These are phyloP conservation scores for Aspergillus aculeatinus DNA, from an alignment of 2,329 filamentous ascomycete species.

Conservation along the genomic window DNA sequence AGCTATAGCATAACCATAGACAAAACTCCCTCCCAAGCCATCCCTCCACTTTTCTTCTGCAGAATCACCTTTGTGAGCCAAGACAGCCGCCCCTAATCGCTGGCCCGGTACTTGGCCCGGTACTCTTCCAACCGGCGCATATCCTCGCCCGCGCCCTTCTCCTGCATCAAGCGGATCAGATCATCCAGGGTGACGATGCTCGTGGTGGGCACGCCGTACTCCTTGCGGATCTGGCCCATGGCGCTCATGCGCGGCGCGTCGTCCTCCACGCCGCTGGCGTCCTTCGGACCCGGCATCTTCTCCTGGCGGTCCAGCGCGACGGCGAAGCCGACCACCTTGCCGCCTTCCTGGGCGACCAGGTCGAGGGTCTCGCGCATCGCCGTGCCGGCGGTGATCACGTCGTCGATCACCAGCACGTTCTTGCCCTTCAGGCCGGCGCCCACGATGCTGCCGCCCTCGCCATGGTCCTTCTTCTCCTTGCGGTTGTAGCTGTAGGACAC, in stretches of 20 bases:
- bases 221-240: constrained; percentile 76
- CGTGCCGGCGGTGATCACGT: constrained; percentile 93
- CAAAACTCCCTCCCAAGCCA: not conserved
- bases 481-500: constrained; percentile 89
- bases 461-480: constrained; percentile 95
- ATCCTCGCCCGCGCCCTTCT: constrained; percentile 58
- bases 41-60: not conserved
- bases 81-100: constrained; percentile 19
- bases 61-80: not conserved
- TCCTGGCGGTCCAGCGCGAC: constrained; percentile 65
- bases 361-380: constrained; percentile 89
- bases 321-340: constrained; percentile 79
- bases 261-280: constrained; percentile 60
- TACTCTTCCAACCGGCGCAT: constrained; percentile 68
- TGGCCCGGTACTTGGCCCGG: constrained; percentile 44
- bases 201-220: constrained; percentile 76
- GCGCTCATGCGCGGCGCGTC: constrained; percentile 69
- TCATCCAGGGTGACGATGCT: constrained; percentile 80
- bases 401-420: constrained; percentile 86
- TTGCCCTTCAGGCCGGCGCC: constrained; percentile 82
- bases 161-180: constrained; percentile 65
- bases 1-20: not conserved
- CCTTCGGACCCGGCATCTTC: constrained; percentile 43
- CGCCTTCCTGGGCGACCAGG: constrained; percentile 83
- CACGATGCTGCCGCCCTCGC: constrained; percentile 90